Evolutionary conservation across 768 basidiomycete species (phyloP).

Genomic region (Saitozyma sp.): DNA sequence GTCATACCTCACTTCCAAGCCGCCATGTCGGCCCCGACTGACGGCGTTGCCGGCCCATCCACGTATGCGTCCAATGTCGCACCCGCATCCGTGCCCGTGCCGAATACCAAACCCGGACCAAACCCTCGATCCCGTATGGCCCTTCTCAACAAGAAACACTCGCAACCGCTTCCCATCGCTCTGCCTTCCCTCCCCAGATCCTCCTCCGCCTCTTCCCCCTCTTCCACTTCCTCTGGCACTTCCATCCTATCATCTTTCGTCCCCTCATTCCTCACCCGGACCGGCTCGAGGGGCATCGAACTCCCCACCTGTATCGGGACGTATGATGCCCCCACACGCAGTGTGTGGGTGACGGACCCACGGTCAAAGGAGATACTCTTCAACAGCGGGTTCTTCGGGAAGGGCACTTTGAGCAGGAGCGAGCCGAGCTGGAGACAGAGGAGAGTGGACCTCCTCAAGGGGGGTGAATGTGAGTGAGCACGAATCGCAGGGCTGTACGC

Average conservation of each 20-base stretch:
- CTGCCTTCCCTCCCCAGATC: conserved; percentile 26
- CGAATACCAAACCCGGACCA: too few relatives aligned
- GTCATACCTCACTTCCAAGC: too few relatives aligned
- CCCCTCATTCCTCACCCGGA: conserved; percentile 56
- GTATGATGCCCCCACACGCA: conserved; percentile 76
- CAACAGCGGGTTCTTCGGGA: conserved; percentile 93
- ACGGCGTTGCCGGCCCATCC: too few relatives aligned
- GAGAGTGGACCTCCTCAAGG: conserved; percentile 67
- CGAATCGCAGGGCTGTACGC: neutral
- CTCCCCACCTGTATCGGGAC: conserved; percentile 58
- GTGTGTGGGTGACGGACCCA: conserved; percentile 76
- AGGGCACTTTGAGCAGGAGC: conserved; percentile 89
- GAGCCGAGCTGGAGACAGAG: conserved; percentile 91
- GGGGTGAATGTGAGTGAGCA: conserved; percentile 59
- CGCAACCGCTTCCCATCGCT: conserved; percentile 42
- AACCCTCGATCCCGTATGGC: too few relatives aligned
- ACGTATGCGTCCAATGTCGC: too few relatives aligned
- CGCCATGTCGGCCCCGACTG: too few relatives aligned
- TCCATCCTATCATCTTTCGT: conserved; percentile 54
- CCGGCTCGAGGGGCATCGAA: conserved; percentile 2
- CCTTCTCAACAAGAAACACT: conserved; percentile 28
- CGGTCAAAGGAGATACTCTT: conserved; percentile 73
- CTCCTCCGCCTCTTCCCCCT: conserved; percentile 10
- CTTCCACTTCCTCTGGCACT: conserved; percentile 5
- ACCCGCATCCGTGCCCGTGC: too few relatives aligned